Base-by-base conservation (phyloP, 2,329 filamentous ascomycete species). In the Fusarium lateritium region DNA sequence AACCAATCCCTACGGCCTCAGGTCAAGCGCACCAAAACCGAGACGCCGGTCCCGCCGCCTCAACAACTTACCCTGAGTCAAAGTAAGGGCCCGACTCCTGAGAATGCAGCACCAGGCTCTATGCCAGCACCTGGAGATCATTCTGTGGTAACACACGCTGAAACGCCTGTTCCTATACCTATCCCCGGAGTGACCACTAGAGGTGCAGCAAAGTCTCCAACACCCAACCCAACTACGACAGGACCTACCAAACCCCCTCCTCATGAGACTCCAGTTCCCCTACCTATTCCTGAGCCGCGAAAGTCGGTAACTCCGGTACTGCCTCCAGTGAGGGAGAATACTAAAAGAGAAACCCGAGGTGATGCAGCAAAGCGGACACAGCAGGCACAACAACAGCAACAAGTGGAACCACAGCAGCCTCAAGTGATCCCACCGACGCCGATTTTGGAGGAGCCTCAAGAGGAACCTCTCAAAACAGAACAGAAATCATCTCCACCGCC, bases 1-100 rank as follows among this genome's bases (percentile, higher is more conserved):
- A 64, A 71, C 39, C 72, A 76, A 19, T 71, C 77, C 6, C 56
- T 74, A n/a, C 79, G 76, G 34, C 83, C 83, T 31, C 80, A 79
- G 57, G 59, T 79, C 26, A 88, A 88, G 74, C 83, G 85, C 34
- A 84, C 79, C 66, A 88, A 88, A 76, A 87, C 83, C 24, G 86
- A 88, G 75, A 88, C 86, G 15, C 86, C 86, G 13, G 81, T 88
- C 31, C 85, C 84, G 49, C 82, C 82, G 42, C 82, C 82, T 15
- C 77, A 80, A 26, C 80, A 81, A 34, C 76, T 73, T 28, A 71
- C 69, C 22, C 69, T 77, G 42, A 74, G 62, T 39, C 69, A 77
- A 66, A 71, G 72, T 73, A 73, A 78, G 39, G 69, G 65, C 17
- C 69, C 73, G 21, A 70, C 68, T 43, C 70, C 67, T 53, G 71